phyloP scores from a whole-genome alignment of 208 protist genomes.

The Leishmania braziliensis region DNA sequence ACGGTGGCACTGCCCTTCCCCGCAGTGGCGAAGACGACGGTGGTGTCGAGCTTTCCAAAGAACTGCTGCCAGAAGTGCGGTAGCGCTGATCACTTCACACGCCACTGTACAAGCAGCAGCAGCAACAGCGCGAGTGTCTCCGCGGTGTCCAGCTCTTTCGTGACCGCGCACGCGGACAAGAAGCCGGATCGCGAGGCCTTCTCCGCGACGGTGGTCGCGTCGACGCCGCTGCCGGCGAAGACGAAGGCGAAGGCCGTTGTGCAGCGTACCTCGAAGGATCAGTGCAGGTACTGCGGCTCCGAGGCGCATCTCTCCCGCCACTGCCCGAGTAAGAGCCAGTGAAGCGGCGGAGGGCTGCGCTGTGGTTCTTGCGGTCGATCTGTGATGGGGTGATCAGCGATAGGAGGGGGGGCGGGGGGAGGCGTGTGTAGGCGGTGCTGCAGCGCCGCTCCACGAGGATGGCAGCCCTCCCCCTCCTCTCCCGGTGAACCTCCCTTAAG shows the following conservation, averaged over 20 bases:
- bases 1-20: too few relatives aligned
- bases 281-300: constrained; percentile 79
- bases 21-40: too few relatives aligned
- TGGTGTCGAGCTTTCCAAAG: constrained; percentile 31
- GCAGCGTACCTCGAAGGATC: constrained; percentile 68
- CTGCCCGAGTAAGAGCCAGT: constrained; percentile 60
- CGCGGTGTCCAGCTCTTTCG: not conserved
- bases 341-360: not conserved
- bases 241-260: constrained; percentile 6
- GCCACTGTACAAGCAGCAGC: constrained; percentile 30
- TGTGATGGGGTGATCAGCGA: not conserved
- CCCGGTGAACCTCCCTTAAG: too few relatives aligned
- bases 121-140: not conserved
- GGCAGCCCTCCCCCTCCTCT: not conserved
- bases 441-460: not conserved
- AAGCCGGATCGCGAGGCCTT: not conserved
- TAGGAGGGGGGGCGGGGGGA: too few relatives aligned
- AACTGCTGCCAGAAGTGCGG: constrained; percentile 52
- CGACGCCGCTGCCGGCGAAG: not conserved
- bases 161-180: not conserved
- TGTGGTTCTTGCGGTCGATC: not conserved
- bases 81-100: constrained; percentile 47
- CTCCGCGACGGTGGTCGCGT: not conserved
- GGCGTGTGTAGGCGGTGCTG: not conserved
- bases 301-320: constrained; percentile 75